A percentile compares a stretch with the other conserved stretches of the same genome.
phyloP scores from a whole-genome alignment of 1,139 yeast genomes.

The Komagataea norvegica region DNA sequence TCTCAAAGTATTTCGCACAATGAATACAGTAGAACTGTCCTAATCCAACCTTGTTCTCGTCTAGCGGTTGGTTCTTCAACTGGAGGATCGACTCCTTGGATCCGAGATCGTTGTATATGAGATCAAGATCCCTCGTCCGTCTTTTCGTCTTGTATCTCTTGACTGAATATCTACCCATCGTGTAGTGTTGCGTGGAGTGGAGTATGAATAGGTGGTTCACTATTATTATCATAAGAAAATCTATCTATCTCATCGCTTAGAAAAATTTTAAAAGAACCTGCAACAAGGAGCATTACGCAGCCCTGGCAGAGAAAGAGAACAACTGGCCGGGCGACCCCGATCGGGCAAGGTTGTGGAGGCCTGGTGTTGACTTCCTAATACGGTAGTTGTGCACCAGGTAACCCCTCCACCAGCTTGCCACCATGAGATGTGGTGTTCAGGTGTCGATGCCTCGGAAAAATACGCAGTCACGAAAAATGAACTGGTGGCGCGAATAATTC shows the following conservation, averaged over 20 bases:
- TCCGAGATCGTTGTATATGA: constrained; percentile 71
- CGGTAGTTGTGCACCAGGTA: constrained; percentile 3
- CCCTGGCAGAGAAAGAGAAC: too few relatives aligned
- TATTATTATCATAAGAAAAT: too few relatives aligned
- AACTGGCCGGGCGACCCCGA: neutral
- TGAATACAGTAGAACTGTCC: constrained; percentile 94
- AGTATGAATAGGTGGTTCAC: too few relatives aligned
- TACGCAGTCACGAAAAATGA: constrained; percentile 13
- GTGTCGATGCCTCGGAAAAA: constrained; percentile 1
- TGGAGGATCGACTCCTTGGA: constrained; percentile 55
- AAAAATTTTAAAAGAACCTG: constrained; percentile 6
- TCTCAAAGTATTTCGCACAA: constrained; percentile 89
- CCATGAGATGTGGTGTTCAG: constrained; percentile 5
- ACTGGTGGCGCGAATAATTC: constrained; percentile 4
- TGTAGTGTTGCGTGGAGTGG: constrained; percentile 12
- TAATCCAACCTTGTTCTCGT: constrained; percentile 87
- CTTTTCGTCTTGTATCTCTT: constrained; percentile 75
- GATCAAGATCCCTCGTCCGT: constrained; percentile 81
- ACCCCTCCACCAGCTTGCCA: too few relatives aligned
- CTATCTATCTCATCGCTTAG: constrained; percentile 8
- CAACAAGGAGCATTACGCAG: too few relatives aligned
- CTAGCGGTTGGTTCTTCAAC: constrained; percentile 76
- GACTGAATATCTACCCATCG: constrained; percentile 84
- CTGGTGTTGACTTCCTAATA: constrained; percentile 14
- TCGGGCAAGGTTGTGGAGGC: neutral